A percentile compares a stretch with the other conserved stretches of the same genome.
phyloP scores from a whole-genome alignment of 179 eudicot species.

The Camellia oleifera region DNA sequence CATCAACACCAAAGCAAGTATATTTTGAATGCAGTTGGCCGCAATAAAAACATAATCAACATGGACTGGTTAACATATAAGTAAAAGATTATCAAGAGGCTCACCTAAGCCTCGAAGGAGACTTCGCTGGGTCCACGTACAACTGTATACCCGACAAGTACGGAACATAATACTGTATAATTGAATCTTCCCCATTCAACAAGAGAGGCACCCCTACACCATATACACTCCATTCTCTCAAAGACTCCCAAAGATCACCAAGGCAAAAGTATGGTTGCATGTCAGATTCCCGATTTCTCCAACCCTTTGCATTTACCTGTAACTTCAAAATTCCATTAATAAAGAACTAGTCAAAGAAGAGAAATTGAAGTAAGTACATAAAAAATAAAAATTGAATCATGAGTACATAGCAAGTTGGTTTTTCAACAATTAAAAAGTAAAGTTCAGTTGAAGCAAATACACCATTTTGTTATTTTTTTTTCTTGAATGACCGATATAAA shows the following conservation, averaged over 20 bases:
- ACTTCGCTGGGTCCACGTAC: slow-evolving; percentile 39
- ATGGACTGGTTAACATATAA: background rate
- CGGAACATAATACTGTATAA: slow-evolving; percentile 58
- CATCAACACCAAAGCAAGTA: slow-evolving; percentile 2
- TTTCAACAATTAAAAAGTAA: background rate
- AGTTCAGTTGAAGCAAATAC: background rate
- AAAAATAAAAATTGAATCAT: background rate
- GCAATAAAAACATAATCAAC: background rate
- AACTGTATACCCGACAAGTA: slow-evolving; percentile 61
- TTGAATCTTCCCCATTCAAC: slow-evolving; percentile 42
- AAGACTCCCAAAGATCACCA: slow-evolving; percentile 62
- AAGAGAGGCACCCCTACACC: slow-evolving; percentile 64
- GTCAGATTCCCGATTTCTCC: slow-evolving; percentile 35
- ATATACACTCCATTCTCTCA: slow-evolving; percentile 56
- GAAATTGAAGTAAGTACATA: too few relatives aligned
- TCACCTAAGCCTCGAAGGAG: slow-evolving; percentile 36
- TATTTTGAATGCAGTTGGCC: background rate
- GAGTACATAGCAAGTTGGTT: background rate
- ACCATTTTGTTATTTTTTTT: background rate
- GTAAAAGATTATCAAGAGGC: background rate
- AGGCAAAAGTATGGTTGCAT: slow-evolving; percentile 35
- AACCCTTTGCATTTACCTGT: slow-evolving; percentile 33
- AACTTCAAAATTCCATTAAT: slow-evolving; percentile 10
- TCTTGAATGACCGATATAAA: background rate
- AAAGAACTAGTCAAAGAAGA: background rate